Base-by-base conservation (phyloP, 106 monocot genomes). In the Hemerocallis citrina region DNA sequence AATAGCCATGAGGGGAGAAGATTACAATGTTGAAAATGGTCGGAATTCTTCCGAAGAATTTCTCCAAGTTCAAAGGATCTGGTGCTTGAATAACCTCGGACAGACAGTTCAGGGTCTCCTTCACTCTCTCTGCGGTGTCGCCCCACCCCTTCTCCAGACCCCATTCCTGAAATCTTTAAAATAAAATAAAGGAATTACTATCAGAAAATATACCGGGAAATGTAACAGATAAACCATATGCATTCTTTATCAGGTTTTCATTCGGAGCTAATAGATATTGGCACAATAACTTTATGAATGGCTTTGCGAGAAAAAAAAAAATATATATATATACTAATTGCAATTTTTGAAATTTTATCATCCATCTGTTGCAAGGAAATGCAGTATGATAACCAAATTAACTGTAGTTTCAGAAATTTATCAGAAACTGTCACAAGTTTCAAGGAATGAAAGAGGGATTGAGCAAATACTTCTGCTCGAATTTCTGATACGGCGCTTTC, bases 111-210 rank as follows among this genome's bases (percentile, higher is more conserved):
- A 95, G 28, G 0, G 76, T 95, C 63, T 90, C 95, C 62, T 74
- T 86, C 1, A 79, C 90, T 54, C 76, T 62, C 37, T 83, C 90
- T 0, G 90, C 89, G 4, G 70, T 95, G 45, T 90, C 83, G 10
- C 95, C 95, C 95, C 95, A 95, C 73, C 95, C 95, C 59, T 81
- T 86, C 77, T 81, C 86, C 40, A 95, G 70, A 20, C 95, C 95
- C 83, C 83, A 95, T 43, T 90, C 86, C 35, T 84, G 71, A 70
- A 95, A 95, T 59, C 95, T 95, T 76, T 38, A 55, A 7, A 13
- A n/a, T n/a, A n/a, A n/a, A n/a, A n/a, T n/a, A n/a, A n/a, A n/a
- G n/a, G n/a, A n/a, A n/a, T n/a, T n/a, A n/a, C n/a, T n/a, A n/a
- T n/a, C n/a, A n/a, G n/a, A n/a, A n/a, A n/a, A n/a, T n/a, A n/a